Evolutionary conservation across 2,329 filamentous ascomycete genomes (phyloP).

Genomic region (Arachnomyces sp.): DNA sequence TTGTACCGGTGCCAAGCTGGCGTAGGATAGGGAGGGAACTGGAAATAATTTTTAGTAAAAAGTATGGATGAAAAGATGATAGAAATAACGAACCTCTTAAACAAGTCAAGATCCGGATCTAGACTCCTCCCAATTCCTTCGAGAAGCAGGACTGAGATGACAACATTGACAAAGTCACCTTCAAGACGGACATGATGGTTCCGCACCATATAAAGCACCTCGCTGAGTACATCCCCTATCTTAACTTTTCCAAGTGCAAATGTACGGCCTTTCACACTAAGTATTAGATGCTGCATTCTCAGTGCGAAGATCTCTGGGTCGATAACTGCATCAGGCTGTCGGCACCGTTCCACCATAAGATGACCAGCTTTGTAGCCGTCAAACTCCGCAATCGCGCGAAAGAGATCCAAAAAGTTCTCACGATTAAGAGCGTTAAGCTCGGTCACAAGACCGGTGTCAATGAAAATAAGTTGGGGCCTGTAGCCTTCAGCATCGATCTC

Average conservation of each 20-base stretch:
- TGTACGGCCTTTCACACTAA: constrained; percentile 82
- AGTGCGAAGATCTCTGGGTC: constrained; percentile 86
- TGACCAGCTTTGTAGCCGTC: constrained; percentile 92
- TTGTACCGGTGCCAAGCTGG: constrained; percentile 63
- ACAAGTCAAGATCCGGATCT: constrained; percentile 79
- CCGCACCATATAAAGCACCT: constrained; percentile 87
- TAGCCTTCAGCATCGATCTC: constrained; percentile 82
- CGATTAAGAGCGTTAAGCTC: constrained; percentile 83
- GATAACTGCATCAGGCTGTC: constrained; percentile 82
- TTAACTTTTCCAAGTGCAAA: constrained; percentile 90
- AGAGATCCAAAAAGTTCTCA: constrained; percentile 86
- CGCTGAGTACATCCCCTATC: constrained; percentile 88
- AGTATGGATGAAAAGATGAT: not conserved
- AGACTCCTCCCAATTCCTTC: constrained; percentile 88
- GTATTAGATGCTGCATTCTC: constrained; percentile 92
- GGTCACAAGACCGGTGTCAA: constrained; percentile 92
- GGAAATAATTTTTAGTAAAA: constrained; percentile 23
- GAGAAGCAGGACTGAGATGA: constrained; percentile 84
- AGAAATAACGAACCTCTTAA: constrained; percentile 53
- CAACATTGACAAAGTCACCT: constrained; percentile 97
- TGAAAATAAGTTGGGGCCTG: constrained; percentile 90
- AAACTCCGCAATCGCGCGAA: constrained; percentile 92
- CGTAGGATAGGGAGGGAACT: constrained; percentile 85
- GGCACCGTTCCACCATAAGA: constrained; percentile 91
- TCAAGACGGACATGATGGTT: constrained; percentile 88